Conservation (phyloP, 2,329 filamentous ascomycete genomes). For the Xenosphaeropsis pyriputrescens region DNA sequence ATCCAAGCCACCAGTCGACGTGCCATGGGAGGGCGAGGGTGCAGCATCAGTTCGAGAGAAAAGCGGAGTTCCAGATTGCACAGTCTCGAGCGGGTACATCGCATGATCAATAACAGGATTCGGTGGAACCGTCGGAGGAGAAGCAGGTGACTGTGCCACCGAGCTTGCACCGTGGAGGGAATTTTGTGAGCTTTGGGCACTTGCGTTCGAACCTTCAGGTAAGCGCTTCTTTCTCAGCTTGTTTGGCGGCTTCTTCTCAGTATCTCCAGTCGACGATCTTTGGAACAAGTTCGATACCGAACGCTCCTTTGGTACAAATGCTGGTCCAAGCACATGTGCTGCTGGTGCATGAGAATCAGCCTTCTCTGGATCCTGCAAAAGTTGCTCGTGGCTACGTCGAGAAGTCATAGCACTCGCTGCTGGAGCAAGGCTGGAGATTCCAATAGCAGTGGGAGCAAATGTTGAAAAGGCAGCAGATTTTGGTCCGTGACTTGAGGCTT, state of each 20-base stretch:
- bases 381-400: conserved; percentile 33
- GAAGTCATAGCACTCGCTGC: conserved; percentile 10
- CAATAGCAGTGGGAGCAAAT: conserved; percentile 7
- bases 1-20: conserved; percentile 8
- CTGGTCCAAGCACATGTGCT: conserved; percentile 9
- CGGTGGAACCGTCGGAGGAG: conserved; percentile 16
- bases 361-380: conserved; percentile 19
- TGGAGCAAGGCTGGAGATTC: conserved; percentile 10
- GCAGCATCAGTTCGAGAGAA: conserved; percentile 9
- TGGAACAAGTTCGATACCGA: conserved; percentile 58
- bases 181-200: conserved; percentile 78
- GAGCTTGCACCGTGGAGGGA: conserved; percentile 41
- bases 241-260: conserved; percentile 63
- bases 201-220: conserved; percentile 64
- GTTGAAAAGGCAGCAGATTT: conserved; percentile 10
- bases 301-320: conserved; percentile 34
- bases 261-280: conserved; percentile 46
- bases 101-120: conserved; percentile 15
- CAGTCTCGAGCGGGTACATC: conserved; percentile 10
- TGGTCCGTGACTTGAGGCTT: conserved; percentile 5
- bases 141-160: conserved; percentile 12
- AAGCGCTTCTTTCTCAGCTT: conserved; percentile 80
- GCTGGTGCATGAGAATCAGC: conserved; percentile 16
- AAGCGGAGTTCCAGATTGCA: conserved; percentile 8
- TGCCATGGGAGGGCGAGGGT: conserved; percentile 11